phyloP scores from a whole-genome alignment of 345 rosid species.

The Dovyalis caffra region DNA sequence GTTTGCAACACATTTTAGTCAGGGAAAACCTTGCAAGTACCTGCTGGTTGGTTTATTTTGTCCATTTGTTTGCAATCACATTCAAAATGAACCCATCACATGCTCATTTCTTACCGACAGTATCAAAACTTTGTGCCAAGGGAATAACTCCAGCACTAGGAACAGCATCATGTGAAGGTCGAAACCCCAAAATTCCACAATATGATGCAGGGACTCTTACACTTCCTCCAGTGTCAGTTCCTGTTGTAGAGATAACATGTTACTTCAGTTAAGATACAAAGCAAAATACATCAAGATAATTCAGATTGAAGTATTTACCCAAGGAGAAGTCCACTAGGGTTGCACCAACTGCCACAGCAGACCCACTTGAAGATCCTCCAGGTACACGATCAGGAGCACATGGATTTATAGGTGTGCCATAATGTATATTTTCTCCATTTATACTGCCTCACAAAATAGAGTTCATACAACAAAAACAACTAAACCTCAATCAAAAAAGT shows the following conservation, averaged over 20 bases:
- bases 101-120: conserved; percentile 63
- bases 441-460: conserved; percentile 44
- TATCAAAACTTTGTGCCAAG: conserved; percentile 87
- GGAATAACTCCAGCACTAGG: conserved; percentile 68
- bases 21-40: not conserved
- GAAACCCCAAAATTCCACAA: conserved; percentile 73
- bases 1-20: not conserved
- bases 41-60: not conserved
- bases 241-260: conserved; percentile 32
- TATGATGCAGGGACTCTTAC: conserved; percentile 83
- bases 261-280: not conserved
- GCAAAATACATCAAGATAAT: not conserved
- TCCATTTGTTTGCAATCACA: not conserved
- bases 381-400: conserved; percentile 68
- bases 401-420: conserved; percentile 89
- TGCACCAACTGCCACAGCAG: conserved; percentile 93
- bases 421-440: conserved; percentile 78
- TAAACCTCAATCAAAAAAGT: too few species aligned
- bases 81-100: not conserved
- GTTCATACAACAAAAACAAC: too few species aligned
- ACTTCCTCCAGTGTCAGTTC: conserved; percentile 95
- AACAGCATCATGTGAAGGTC: conserved; percentile 67
- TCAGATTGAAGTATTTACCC: conserved; percentile 41
- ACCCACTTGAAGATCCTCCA: conserved; percentile 97
- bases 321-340: conserved; percentile 79